These are phyloP conservation scores for Hymenotorrendiella dingleyae DNA, from an alignment of 2,329 filamentous ascomycete genomes.

Conservation along the genomic window DNA sequence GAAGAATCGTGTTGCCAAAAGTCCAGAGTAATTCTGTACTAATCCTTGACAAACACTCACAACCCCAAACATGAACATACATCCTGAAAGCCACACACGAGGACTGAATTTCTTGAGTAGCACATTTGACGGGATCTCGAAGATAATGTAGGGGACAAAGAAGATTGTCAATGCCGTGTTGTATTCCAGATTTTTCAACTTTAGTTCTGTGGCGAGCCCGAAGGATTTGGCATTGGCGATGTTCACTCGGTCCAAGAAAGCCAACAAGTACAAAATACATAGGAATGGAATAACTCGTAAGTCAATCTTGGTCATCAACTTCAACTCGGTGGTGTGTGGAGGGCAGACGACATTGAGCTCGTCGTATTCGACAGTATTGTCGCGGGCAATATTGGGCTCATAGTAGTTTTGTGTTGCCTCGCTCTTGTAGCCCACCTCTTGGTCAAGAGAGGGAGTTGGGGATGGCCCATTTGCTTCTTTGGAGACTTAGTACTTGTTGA, in stretches of 20 bases:
- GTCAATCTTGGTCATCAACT: conserved; percentile 65
- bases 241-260: conserved; percentile 69
- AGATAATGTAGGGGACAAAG: conserved; percentile 70
- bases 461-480: conserved; percentile 13
- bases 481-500: not conserved
- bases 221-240: conserved; percentile 73
- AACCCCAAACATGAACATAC: conserved; percentile 64
- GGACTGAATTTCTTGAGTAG: conserved; percentile 63
- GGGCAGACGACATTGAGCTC: conserved; percentile 28
- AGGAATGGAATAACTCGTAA: conserved; percentile 66
- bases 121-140: conserved; percentile 69
- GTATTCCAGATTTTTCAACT: conserved; percentile 55
- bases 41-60: conserved; percentile 31
- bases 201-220: conserved; percentile 55
- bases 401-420: conserved; percentile 23
- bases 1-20: conserved; percentile 79
- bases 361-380: conserved; percentile 18
- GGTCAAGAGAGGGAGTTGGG: conserved; percentile 15
- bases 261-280: conserved; percentile 64
- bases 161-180: conserved; percentile 76
- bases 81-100: conserved; percentile 67
- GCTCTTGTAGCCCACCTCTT: conserved; percentile 20
- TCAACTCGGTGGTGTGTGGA: conserved; percentile 44
- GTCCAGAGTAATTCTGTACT: conserved; percentile 63
- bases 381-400: conserved; percentile 17